Evolutionary conservation across 305 asterid species (phyloP), one percentile per base, ranked within the genome.

Genomic region (Stenogyne calaminthoides): DNA sequence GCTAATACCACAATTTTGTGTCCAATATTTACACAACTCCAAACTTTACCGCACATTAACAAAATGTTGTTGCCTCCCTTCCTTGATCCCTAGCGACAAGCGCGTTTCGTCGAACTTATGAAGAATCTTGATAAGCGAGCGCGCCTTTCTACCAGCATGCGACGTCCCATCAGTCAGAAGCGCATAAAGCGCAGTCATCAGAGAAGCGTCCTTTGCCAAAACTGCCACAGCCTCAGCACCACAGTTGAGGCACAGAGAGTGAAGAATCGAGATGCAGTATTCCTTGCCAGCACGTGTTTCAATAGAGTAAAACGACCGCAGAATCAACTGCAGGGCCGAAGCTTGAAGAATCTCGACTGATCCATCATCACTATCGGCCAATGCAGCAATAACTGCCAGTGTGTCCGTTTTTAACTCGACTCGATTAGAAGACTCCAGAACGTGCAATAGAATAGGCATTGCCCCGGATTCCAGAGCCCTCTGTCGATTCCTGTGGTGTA

Each of bases 261-360:
- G 90, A 64, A 91, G 77, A 54, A 84, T 80, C 37, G 96, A 91
- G 9, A 85, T 87, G 19, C 95, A 85, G 16, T 87, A 81, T 64
- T 91, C 96, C 60, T 80, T 89, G 2, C 93, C 91, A 1, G 88
- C 87, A 0, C 87, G 74, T 0, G 89, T 79, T 37, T 81, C 82
- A 2, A 80, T 66, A 0, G 82, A 58, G 36, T 76, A 80, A n/a
- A 89, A 47, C 7, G 72, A 27, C 14, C 74, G 54, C 54, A 80
- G 29, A 15, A 88, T 57, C 11, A 69, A 34, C 0, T 81, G 69
- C 27, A 89, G 36, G 4, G 80, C 88, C 0, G 87, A 67, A 0
- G 81, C 68, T 9, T 72, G 80, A 3, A 83, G 44, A 9, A 89
- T 79, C 16, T 80, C 81, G 7, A 73, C 25, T 0, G 93, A 89